Conservation (phyloP, 768 basidiomycete genomes). For the Clavulina sp. region DNA sequence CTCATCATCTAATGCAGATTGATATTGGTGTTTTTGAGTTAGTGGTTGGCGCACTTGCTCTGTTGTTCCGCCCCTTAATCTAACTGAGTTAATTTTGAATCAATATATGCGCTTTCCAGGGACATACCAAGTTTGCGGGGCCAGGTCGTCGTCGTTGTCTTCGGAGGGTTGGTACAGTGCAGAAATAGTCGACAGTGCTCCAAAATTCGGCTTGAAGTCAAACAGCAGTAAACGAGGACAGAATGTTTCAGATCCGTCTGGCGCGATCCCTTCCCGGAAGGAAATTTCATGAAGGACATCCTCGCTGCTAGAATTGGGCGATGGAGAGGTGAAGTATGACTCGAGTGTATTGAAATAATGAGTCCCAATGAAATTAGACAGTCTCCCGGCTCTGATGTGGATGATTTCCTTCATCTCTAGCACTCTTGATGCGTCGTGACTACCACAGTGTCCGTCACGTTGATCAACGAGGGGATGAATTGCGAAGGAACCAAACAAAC, state of each 20-base stretch:
- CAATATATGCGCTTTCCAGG: neutral
- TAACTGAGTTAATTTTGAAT: neutral
- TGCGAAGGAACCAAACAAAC: too few relatives aligned
- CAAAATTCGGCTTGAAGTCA: constrained; percentile 7
- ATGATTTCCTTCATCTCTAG: constrained; percentile 11
- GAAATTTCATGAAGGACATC: constrained; percentile 7
- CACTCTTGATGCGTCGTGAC: too few relatives aligned
- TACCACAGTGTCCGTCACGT: too few relatives aligned
- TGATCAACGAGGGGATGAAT: too few relatives aligned
- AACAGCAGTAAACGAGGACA: constrained; percentile 8
- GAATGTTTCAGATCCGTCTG: constrained; percentile 5
- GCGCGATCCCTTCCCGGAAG: constrained; percentile 8
- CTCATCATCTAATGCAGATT: constrained; percentile 6
- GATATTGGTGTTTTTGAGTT: constrained; percentile 7
- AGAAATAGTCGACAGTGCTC: constrained; percentile 5
- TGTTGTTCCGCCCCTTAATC: neutral
- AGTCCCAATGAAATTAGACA: constrained; percentile 10
- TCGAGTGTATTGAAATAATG: constrained; percentile 12
- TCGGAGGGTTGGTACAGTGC: constrained; percentile 1
- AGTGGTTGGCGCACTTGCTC: constrained; percentile 1
- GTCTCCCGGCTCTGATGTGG: constrained; percentile 10
- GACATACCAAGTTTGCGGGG: neutral
- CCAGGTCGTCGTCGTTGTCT: neutral
- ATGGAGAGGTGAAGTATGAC: constrained; percentile 5
- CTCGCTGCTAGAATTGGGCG: neutral